Conservation (phyloP, 441 rosid genomes). For the Dalechampia spathulata region DNA sequence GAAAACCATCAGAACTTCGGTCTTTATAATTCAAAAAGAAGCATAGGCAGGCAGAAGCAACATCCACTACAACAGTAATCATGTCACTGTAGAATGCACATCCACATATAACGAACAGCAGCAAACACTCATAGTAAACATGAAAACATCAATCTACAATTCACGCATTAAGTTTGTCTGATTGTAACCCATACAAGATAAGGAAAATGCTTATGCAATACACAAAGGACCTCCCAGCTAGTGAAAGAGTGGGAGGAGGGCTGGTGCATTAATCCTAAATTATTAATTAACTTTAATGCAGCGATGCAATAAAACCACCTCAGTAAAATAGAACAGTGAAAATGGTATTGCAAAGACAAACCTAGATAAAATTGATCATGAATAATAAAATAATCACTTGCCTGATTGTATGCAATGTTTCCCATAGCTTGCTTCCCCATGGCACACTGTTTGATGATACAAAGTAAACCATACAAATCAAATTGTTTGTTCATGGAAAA, state of each 20-base stretch:
- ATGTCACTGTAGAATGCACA: neutral
- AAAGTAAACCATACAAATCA: constrained; percentile 10
- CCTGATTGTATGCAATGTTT: constrained; percentile 95
- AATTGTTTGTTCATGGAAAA: constrained; percentile 15
- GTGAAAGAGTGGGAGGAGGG: too few species aligned
- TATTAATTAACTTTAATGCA: too few species aligned
- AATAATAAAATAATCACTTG: constrained; percentile 22
- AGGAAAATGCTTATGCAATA: too few species aligned
- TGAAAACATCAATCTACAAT: neutral
- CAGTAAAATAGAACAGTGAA: neutral
- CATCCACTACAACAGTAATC: neutral
- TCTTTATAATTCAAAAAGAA: too few species aligned
- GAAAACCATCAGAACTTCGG: too few species aligned
- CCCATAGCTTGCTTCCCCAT: constrained; percentile 99
- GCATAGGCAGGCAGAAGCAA: too few species aligned
- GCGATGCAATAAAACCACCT: neutral
- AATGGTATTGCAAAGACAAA: neutral
- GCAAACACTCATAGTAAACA: neutral
- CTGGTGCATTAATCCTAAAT: too few species aligned
- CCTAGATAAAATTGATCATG: neutral
- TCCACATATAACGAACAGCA: neutral
- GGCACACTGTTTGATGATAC: constrained; percentile 57
- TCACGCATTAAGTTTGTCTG: too few species aligned
- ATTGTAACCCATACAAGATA: too few species aligned
- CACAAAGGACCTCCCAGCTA: too few species aligned